Evolutionary conservation across 2,329 filamentous ascomycete genomes (phyloP).

Genomic region (Stemphylium vesicarium): DNA sequence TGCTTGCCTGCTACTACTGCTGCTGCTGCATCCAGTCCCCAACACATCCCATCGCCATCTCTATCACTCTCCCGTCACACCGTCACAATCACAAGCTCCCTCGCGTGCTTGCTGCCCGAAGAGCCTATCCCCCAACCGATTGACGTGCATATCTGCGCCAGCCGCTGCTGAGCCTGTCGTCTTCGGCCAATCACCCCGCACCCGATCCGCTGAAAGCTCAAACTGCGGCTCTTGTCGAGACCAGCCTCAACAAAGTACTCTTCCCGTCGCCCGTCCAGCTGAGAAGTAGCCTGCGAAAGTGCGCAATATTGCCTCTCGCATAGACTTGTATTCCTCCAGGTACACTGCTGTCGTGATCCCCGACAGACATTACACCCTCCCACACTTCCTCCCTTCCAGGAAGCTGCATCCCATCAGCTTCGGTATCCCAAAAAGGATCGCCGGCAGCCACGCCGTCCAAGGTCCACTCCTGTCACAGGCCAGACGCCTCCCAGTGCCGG

Average conservation of each 20-base stretch:
- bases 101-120: conserved; percentile 20
- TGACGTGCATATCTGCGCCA: conserved; percentile 40
- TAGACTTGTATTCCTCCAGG: conserved; percentile 28
- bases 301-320: conserved; percentile 25
- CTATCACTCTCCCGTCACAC: background rate
- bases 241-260: conserved; percentile 7
- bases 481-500: conserved; percentile 38
- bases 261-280: conserved; percentile 31
- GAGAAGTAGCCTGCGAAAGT: conserved; percentile 17
- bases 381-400: conserved; percentile 11
- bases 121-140: conserved; percentile 40
- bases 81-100: background rate
- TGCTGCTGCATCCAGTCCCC: conserved; percentile 17
- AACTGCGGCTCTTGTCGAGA: background rate
- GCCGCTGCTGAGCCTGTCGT: conserved; percentile 14
- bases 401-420: conserved; percentile 23
- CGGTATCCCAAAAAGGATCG: conserved; percentile 30
- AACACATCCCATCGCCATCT: background rate
- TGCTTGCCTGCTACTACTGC: conserved; percentile 18
- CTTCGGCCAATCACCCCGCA: conserved; percentile 25
- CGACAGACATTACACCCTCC: conserved; percentile 3
- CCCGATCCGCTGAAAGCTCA: conserved; percentile 20
- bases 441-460: conserved; percentile 42
- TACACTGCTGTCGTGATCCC: conserved; percentile 26
- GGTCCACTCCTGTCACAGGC: conserved; percentile 35